Conservation (phyloP, 129 eudicot species). For the Flaveria trinervia region DNA sequence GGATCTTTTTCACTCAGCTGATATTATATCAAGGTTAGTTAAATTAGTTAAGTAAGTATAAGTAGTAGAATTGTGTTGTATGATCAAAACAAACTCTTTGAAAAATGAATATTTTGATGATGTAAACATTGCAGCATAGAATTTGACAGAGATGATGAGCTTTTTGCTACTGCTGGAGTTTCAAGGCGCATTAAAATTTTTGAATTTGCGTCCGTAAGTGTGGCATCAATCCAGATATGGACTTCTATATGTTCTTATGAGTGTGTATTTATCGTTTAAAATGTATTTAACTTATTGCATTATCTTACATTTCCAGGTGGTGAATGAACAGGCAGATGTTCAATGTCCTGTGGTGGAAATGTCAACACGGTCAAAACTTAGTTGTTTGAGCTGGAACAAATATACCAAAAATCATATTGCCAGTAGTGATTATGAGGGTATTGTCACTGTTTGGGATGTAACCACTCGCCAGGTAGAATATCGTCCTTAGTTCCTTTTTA, state of each 20-base stretch:
- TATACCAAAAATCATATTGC: conserved; percentile 84
- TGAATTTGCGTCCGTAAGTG: conserved; percentile 85
- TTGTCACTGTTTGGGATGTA: conserved; percentile 98
- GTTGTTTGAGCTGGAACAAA: conserved; percentile 97
- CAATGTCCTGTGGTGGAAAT: conserved; percentile 94
- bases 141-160: conserved; percentile 89
- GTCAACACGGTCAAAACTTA: conserved; percentile 89
- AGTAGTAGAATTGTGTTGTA: neutral
- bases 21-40: conserved; percentile 87
- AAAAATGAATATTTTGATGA: neutral
- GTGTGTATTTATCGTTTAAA: neutral
- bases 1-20: conserved; percentile 90
- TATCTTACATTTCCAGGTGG: conserved; percentile 54
- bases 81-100: neutral
- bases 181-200: conserved; percentile 83
- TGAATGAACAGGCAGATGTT: conserved; percentile 76
- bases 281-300: conserved; percentile 1
- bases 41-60: neutral
- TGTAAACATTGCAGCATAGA: conserved; percentile 71
- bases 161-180: conserved; percentile 98
- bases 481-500: neutral
- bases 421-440: conserved; percentile 96
- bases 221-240: neutral
- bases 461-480: conserved; percentile 75
- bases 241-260: neutral